Evolutionary conservation across 805 yeast species (phyloP).

Genomic region (Ogataea philodendri): DNA sequence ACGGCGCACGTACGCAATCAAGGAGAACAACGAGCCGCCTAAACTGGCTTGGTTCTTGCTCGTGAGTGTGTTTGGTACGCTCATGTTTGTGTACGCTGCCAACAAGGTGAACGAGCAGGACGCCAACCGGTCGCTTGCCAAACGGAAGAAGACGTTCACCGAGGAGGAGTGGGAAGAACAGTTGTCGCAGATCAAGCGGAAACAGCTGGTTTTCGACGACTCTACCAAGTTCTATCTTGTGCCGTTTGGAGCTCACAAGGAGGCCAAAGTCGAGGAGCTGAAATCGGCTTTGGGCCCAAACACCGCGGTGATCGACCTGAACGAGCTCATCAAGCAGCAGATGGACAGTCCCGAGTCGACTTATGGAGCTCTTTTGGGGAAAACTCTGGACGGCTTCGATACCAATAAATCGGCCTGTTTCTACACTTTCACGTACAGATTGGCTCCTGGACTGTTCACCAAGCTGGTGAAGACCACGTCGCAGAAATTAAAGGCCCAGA

Average conservation of each 20-base stretch:
- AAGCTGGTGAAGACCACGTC: constrained; percentile 43
- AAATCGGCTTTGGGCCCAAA: constrained; percentile 16
- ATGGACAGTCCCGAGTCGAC: constrained; percentile 41
- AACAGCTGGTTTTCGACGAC: constrained; percentile 28
- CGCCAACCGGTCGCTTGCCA: constrained; percentile 29
- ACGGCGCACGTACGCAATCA: constrained; percentile 15
- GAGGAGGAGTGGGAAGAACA: constrained; percentile 48
- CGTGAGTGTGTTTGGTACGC: constrained; percentile 45
- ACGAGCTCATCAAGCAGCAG: constrained; percentile 45
- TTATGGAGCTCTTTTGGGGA: constrained; percentile 53
- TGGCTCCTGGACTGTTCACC: constrained; percentile 47
- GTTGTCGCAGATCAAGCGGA: constrained; percentile 34
- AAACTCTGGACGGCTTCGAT: constrained; percentile 32
- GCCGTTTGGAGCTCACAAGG: constrained; percentile 27
- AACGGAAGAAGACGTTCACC: constrained; percentile 40
- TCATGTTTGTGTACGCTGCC: constrained; percentile 36
- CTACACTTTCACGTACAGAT: constrained; percentile 31
- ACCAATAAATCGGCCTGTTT: constrained; percentile 29
- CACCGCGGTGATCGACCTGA: constrained; percentile 50
- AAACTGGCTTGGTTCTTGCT: constrained; percentile 40
- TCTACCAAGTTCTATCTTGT: constrained; percentile 29
- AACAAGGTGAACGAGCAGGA: constrained; percentile 34
- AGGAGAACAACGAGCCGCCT: constrained; percentile 33
- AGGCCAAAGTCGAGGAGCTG: constrained; percentile 15
- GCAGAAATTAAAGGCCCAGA: constrained; percentile 22